phyloP scores from a whole-genome alignment of 169 alveolate species.

The Cryptosporidium ubiquitum region DNA sequence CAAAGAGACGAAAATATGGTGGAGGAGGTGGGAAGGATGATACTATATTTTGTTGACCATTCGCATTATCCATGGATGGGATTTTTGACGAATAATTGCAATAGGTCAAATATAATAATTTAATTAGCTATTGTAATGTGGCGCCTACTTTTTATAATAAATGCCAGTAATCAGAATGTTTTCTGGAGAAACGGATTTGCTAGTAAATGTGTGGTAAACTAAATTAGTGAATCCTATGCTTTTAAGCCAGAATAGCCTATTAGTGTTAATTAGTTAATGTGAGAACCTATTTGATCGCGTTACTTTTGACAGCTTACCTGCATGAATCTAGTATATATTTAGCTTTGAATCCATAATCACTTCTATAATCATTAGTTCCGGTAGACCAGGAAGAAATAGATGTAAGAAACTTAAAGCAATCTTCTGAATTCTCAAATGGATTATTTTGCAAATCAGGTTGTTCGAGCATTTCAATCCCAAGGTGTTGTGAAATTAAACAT shows the following conservation, averaged over 20 bases:
- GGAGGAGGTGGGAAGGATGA: conserved; percentile 73
- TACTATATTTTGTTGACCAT: conserved; percentile 17
- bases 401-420: conserved; percentile 1
- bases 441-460: not conserved
- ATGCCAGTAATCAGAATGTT: conserved; percentile 29
- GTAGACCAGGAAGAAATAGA: conserved; percentile 63
- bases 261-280: not conserved
- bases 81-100: not conserved
- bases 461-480: conserved; percentile 33
- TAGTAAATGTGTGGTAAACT: not conserved
- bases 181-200: conserved; percentile 48
- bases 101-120: not conserved
- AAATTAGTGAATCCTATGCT: conserved; percentile 20
- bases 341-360: conserved; percentile 55
- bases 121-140: not conserved
- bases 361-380: conserved; percentile 44
- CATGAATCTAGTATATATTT: conserved; percentile 56
- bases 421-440: conserved; percentile 3
- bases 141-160: conserved; percentile 36
- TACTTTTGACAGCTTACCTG: conserved; percentile 25
- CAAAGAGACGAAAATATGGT: conserved; percentile 58
- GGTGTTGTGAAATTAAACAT: conserved; percentile 21
- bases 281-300: not conserved
- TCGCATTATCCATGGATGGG: not conserved
- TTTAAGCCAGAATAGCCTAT: conserved; percentile 47